Conservation (phyloP, 805 yeast genomes). For the Maudiozyma serrabonitensis region DNA sequence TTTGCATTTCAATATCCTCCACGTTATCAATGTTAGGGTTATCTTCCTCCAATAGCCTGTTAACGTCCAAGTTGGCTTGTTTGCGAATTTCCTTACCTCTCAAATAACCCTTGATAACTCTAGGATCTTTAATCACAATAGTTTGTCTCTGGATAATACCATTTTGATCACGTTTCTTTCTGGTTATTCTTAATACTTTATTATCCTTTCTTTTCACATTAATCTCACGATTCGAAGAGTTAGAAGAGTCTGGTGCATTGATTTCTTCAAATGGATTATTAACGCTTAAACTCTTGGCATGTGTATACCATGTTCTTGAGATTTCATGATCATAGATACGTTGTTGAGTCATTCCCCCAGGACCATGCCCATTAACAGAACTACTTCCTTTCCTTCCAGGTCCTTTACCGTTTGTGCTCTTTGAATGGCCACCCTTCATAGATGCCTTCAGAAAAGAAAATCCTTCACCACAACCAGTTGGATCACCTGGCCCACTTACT, state of each 20-base stretch:
- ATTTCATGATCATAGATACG: conserved; percentile 88
- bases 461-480: conserved; percentile 83
- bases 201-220: conserved; percentile 22
- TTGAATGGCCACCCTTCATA: conserved; percentile 84
- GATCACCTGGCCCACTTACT: conserved; percentile 90
- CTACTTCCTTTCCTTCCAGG: neutral
- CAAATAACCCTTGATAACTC: conserved; percentile 77
- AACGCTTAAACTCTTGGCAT: conserved; percentile 48
- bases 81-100: conserved; percentile 52
- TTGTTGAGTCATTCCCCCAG: conserved; percentile 78
- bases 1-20: conserved; percentile 68
- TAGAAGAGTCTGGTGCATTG: conserved; percentile 29
- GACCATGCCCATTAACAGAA: conserved; percentile 49
- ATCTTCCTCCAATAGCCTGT: conserved; percentile 25
- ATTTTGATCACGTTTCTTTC: conserved; percentile 74
- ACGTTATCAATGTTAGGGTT: conserved; percentile 45
- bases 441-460: conserved; percentile 83
- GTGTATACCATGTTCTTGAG: conserved; percentile 80
- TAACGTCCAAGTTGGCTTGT: conserved; percentile 60
- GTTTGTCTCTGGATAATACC: conserved; percentile 76
- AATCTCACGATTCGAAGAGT: conserved; percentile 27
- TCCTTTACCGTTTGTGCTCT: conserved; percentile 4
- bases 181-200: conserved; percentile 52
- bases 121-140: conserved; percentile 73
- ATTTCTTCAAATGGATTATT: conserved; percentile 31